A percentile compares a stretch with the other conserved stretches of the same genome.
Conservation (phyloP, 345 rosid species). For the Punica granatum region DNA sequence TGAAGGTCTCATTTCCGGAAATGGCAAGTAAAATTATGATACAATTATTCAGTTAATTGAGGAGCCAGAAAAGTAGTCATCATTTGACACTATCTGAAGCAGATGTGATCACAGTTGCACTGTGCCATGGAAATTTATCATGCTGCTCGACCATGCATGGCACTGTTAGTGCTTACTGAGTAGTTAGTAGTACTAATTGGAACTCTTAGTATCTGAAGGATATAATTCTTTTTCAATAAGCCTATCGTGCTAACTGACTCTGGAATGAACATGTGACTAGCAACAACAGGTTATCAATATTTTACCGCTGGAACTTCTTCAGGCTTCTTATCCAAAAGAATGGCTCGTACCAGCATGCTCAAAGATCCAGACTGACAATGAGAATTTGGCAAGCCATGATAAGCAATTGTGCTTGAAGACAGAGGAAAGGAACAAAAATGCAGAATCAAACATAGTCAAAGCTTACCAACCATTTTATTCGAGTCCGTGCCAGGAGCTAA, state of each 20-base stretch:
- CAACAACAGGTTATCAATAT: background rate
- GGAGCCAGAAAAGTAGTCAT: background rate
- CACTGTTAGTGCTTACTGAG: background rate
- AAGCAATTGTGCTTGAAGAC: background rate
- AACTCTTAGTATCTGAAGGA: background rate
- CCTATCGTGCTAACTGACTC: background rate
- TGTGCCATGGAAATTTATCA: background rate
- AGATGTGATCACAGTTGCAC: background rate
- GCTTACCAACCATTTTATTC: slow-evolving; percentile 55
- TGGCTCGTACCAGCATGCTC: slow-evolving; percentile 66
- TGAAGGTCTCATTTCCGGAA: background rate
- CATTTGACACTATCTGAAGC: background rate
- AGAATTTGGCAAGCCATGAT: background rate
- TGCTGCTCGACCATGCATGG: background rate
- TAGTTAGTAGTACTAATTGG: background rate
- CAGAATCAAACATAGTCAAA: background rate
- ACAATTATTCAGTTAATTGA: background rate
- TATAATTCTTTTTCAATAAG: background rate
- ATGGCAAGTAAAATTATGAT: background rate
- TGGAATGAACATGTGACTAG: background rate
- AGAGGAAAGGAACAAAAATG: background rate
- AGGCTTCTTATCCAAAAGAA: slow-evolving; percentile 69
- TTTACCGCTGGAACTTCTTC: slow-evolving; percentile 78
- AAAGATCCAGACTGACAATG: slow-evolving; percentile 34
- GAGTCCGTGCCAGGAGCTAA: background rate